Percentiles rank a stretch among this genome's conserved stretches.
Evolutionary conservation across 208 protist genomes (phyloP).

Genomic region (Trypanosoma avium): DNA sequence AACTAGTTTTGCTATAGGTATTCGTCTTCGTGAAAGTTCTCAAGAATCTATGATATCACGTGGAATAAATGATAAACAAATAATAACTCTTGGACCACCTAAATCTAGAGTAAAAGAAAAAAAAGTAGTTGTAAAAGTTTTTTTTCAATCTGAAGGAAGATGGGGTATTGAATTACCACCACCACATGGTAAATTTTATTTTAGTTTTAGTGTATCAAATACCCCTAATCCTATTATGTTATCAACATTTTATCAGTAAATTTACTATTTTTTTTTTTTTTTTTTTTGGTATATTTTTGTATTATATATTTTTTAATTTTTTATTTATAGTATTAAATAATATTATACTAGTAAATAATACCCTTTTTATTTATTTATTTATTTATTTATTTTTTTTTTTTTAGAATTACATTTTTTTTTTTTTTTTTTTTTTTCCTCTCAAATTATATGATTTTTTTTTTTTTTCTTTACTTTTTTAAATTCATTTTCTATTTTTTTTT

Average conservation of each 20-base stretch:
- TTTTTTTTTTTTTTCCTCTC: conserved; percentile 9
- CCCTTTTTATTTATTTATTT: too few relatives aligned
- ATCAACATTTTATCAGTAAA: conserved; percentile 4
- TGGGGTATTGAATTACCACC: conserved; percentile 24
- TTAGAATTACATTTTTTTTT: not conserved
- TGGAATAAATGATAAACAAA: not conserved
- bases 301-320: not conserved
- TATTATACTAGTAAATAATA: too few relatives aligned
- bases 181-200: conserved; percentile 25
- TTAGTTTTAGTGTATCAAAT: conserved; percentile 1
- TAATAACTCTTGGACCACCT: not conserved
- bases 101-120: not conserved
- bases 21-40: conserved; percentile 32
- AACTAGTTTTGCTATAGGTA: conserved; percentile 42
- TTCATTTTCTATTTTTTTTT: conserved; percentile 3
- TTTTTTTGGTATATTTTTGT: not conserved
- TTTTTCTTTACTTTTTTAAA: not conserved
- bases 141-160: not conserved
- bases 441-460: conserved; percentile 3
- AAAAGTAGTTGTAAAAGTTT: not conserved
- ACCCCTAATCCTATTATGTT: conserved; percentile 14
- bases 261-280: not conserved
- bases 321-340: too few relatives aligned
- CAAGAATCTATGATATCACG: conserved; percentile 4
- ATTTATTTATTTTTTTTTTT: not conserved